These are phyloP conservation scores for Collybia sp. DNA, from an alignment of 768 basidiomycete species.

Conservation along the genomic window DNA sequence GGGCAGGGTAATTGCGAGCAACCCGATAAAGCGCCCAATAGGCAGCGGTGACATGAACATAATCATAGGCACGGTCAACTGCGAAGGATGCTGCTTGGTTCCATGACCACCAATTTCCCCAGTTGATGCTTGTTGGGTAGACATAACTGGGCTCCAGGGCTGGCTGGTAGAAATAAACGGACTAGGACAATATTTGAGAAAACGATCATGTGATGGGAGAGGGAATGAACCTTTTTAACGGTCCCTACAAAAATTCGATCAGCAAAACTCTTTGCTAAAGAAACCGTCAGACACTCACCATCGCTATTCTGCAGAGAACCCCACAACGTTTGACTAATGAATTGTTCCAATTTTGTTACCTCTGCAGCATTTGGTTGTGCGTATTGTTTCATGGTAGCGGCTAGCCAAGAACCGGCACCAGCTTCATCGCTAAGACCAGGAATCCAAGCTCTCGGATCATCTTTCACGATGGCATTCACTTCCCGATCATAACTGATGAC, in stretches of 20 bases:
- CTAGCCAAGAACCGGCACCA: constrained; percentile 56
- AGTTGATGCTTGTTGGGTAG: constrained; percentile 43
- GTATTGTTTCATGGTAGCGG: constrained; percentile 52
- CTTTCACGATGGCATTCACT: constrained; percentile 41
- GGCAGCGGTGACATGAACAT: constrained; percentile 41
- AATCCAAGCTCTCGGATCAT: constrained; percentile 55
- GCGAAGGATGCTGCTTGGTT: constrained; percentile 42
- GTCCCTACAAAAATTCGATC: constrained; percentile 26
- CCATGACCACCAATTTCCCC: constrained; percentile 59
- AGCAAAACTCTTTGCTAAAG: background rate
- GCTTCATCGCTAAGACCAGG: constrained; percentile 57
- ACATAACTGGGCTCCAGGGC: constrained; percentile 35
- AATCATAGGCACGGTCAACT: constrained; percentile 50
- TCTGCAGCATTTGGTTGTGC: constrained; percentile 50
- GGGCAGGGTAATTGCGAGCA: constrained; percentile 49
- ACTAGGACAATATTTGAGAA: constrained; percentile 16
- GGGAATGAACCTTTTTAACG: constrained; percentile 40
- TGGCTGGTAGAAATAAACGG: constrained; percentile 51
- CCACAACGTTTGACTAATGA: constrained; percentile 39
- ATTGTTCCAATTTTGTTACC: constrained; percentile 46
- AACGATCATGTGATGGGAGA: background rate
- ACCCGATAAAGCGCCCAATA: constrained; percentile 58
- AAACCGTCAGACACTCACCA: constrained; percentile 19
- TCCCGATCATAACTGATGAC: constrained; percentile 51
- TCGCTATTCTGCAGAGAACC: constrained; percentile 48